Conservation (phyloP, 164 flowering plant genomes). For the Stephania japonica region DNA sequence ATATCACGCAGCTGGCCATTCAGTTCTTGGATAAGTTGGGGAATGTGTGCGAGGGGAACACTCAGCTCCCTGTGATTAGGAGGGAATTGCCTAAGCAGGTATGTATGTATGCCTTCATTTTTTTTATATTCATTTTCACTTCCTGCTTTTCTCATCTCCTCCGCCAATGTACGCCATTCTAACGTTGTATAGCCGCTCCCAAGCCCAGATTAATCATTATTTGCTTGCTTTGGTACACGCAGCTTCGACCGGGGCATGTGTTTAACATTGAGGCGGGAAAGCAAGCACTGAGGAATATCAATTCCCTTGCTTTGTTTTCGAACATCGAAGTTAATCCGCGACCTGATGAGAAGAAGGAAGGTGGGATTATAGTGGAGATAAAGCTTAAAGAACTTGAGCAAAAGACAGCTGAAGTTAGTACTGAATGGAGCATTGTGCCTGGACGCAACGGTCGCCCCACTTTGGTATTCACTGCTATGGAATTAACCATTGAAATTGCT, state of each 20-base stretch:
- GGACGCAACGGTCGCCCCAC: slow-evolving; percentile 96
- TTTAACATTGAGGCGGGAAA: slow-evolving; percentile 97
- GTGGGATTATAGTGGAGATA: slow-evolving; percentile 92
- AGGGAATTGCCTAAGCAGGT: slow-evolving; percentile 91
- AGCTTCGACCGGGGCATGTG: slow-evolving; percentile 80
- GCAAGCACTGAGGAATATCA: slow-evolving; percentile 90
- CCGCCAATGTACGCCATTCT: no score
- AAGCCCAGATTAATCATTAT: no score
- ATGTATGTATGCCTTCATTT: no score
- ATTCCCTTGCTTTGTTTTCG: slow-evolving; percentile 76
- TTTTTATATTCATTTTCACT: no score
- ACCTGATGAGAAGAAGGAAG: slow-evolving; percentile 95
- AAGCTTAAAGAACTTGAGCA: slow-evolving; percentile 97
- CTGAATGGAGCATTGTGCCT: slow-evolving; percentile 99
- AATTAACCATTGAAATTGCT: neutral
- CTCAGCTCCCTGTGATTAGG: slow-evolving; percentile 54
- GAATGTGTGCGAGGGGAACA: slow-evolving; percentile 86
- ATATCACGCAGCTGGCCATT: slow-evolving; percentile 67
- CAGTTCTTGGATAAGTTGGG: slow-evolving; percentile 97
- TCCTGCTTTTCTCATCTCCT: no score
- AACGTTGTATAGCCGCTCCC: no score
- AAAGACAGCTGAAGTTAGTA: slow-evolving; percentile 89
- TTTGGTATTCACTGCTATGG: slow-evolving; percentile 35
- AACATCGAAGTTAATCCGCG: slow-evolving; percentile 96
- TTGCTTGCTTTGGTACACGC: slow-evolving; percentile 17